Evolutionary conservation across 106 monocot species (phyloP).

Genomic region (Dendrobium chrysotoxum): DNA sequence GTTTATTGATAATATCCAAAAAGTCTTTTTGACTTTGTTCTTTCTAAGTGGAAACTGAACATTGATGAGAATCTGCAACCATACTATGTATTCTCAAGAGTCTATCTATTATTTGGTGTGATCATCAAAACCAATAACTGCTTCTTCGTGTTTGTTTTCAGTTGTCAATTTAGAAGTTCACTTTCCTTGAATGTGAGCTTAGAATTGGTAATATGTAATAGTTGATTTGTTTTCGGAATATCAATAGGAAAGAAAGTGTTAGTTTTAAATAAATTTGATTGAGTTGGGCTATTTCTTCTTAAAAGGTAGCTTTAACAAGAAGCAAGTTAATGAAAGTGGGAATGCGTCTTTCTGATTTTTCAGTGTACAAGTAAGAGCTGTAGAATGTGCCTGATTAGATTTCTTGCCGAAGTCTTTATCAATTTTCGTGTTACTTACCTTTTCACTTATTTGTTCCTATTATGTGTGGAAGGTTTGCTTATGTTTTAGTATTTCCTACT

Average conservation of each 20-base stretch:
- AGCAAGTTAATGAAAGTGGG: too few species aligned
- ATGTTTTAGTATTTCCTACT: slow-evolving; percentile 5
- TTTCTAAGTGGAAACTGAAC: too few species aligned
- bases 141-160: too few species aligned
- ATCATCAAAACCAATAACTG: too few species aligned
- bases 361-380: not conserved
- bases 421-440: not conserved
- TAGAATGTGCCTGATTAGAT: not conserved
- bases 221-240: not conserved
- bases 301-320: too few species aligned
- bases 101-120: too few species aligned
- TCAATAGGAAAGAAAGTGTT: not conserved
- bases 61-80: too few species aligned
- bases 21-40: not conserved
- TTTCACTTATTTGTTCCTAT: not conserved
- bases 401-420: not conserved
- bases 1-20: too few species aligned
- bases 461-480: not conserved
- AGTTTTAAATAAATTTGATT: not conserved
- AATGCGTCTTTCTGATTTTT: not conserved
- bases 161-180: too few species aligned
- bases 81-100: too few species aligned
- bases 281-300: not conserved
- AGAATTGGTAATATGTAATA: not conserved
- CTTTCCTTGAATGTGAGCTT: not conserved